Conservation (phyloP, 2,329 filamentous ascomycete species). For the Didymellaceae sp. region DNA sequence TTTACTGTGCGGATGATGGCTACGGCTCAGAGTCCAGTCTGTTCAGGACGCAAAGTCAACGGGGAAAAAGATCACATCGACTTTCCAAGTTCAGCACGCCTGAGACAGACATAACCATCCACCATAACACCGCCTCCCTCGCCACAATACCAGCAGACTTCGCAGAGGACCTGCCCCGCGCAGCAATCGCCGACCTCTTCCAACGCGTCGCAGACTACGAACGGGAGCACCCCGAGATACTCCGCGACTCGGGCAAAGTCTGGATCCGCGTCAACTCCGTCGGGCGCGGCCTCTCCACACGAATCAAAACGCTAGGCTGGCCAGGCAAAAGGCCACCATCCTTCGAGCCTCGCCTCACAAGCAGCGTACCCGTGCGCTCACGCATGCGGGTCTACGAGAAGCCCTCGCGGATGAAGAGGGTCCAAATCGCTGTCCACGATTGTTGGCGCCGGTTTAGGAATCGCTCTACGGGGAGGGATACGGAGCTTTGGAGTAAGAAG, state of each 20-base stretch:
- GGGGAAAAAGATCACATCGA: neutral
- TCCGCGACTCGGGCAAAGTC: conserved; percentile 2
- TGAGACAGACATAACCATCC: no score
- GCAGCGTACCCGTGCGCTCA: neutral
- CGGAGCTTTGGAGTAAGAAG: neutral
- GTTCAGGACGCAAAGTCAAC: conserved; percentile 6
- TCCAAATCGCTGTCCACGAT: neutral
- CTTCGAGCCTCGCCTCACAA: neutral
- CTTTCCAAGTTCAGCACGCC: no score
- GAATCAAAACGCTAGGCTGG: conserved; percentile 3
- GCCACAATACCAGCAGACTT: no score
- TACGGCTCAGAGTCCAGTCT: neutral
- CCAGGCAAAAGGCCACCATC: neutral
- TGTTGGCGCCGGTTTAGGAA: conserved; percentile 10
- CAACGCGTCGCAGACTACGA: conserved; percentile 6
- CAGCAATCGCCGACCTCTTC: conserved; percentile 10
- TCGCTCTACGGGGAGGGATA: conserved; percentile 5
- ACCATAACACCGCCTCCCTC: no score
- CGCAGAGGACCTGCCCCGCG: neutral
- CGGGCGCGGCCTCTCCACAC: conserved; percentile 2
- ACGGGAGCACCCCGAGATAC: neutral
- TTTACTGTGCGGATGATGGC: neutral
- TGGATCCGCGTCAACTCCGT: conserved; percentile 9
- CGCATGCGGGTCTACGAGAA: conserved; percentile 8
- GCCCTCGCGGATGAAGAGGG: neutral